phyloP scores from a whole-genome alignment of 768 basidiomycete genomes.

The Cystoderma amianthinum region DNA sequence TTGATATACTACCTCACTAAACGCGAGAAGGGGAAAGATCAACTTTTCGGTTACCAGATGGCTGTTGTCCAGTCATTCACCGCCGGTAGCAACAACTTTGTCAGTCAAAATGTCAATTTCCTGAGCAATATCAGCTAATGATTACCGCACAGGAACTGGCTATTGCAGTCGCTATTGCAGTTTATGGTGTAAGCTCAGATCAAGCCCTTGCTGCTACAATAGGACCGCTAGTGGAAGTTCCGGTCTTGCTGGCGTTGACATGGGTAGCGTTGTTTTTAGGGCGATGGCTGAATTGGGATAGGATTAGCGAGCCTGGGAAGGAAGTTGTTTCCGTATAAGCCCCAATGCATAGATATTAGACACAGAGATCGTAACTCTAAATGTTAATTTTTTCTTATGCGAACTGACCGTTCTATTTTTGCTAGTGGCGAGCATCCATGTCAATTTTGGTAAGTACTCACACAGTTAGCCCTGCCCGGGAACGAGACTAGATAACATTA shows the following conservation, averaged over 20 bases:
- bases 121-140: background rate
- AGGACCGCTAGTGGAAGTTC: conserved; percentile 75
- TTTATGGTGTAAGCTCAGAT: conserved; percentile 71
- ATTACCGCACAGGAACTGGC: conserved; percentile 54
- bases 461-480: too few species aligned
- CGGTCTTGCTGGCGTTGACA: conserved; percentile 63
- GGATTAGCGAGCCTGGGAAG: background rate
- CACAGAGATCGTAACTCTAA: too few species aligned
- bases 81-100: conserved; percentile 74
- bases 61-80: conserved; percentile 78
- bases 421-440: too few species aligned
- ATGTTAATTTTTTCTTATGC: too few species aligned
- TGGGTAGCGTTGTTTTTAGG: conserved; percentile 52
- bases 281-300: conserved; percentile 31
- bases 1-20: conserved; percentile 42
- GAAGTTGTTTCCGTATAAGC: too few species aligned
- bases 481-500: too few species aligned
- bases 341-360: too few species aligned
- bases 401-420: too few species aligned
- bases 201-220: conserved; percentile 81
- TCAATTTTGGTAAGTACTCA: too few species aligned
- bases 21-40: conserved; percentile 11
- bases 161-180: conserved; percentile 74
- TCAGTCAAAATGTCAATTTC: conserved; percentile 26
- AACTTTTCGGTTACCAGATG: conserved; percentile 51